Percentiles rank a stretch among this genome's conserved stretches.
Evolutionary conservation across 176 grass and related monocot genomes (phyloP).

Genomic region (Carex myosuroides): DNA sequence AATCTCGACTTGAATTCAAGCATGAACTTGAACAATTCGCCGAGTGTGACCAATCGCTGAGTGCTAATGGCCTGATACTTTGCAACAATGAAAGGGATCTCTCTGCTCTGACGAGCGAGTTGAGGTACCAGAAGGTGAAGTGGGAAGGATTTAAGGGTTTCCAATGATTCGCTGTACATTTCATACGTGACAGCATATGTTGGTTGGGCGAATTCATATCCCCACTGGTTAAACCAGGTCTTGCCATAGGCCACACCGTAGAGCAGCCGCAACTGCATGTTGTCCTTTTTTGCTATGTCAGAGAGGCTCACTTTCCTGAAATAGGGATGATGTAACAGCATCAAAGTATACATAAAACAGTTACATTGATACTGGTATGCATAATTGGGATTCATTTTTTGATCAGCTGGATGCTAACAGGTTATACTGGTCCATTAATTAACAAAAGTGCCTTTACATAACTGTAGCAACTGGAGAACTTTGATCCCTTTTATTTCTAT

Average conservation of each 20-base stretch:
- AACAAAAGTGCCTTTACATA: background rate
- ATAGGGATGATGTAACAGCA: background rate
- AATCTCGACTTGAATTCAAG: constrained; percentile 62
- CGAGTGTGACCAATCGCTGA: constrained; percentile 44
- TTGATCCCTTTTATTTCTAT: background rate
- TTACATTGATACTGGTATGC: background rate
- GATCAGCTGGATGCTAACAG: background rate
- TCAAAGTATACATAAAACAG: constrained; percentile 4
- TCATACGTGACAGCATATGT: constrained; percentile 53
- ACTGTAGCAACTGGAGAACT: background rate
- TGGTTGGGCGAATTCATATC: constrained; percentile 54
- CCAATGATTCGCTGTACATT: constrained; percentile 66
- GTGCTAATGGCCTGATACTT: constrained; percentile 80
- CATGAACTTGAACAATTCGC: constrained; percentile 81
- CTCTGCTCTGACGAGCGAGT: constrained; percentile 39
- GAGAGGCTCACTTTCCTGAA: constrained; percentile 70
- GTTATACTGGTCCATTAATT: background rate
- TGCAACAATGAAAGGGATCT: constrained; percentile 47
- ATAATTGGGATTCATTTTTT: background rate
- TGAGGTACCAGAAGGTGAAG: constrained; percentile 51
- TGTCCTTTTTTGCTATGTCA: constrained; percentile 57
- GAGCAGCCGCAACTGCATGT: constrained; percentile 67
- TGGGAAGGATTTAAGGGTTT: constrained; percentile 46
- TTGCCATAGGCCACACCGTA: constrained; percentile 68
- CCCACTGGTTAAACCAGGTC: constrained; percentile 86